A percentile compares a stretch with the other conserved stretches of the same genome.
Conservation (phyloP, 129 eudicot genomes). For the Kitagawia praeruptora region DNA sequence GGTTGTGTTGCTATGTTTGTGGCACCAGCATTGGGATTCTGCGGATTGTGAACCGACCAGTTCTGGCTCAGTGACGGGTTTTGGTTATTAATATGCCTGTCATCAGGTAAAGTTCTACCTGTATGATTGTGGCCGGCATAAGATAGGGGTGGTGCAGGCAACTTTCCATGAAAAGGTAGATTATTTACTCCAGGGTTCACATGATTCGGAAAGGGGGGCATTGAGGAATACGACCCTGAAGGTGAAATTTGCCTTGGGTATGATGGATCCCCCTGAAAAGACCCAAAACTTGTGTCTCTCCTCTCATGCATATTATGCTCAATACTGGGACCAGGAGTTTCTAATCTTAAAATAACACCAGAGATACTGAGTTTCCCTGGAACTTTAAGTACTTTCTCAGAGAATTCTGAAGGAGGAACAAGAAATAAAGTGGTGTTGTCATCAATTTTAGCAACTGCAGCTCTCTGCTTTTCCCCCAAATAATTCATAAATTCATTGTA, state of each 20-base stretch:
- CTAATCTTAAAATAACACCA: slow-evolving; percentile 75
- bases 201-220: slow-evolving; percentile 23
- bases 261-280: slow-evolving; percentile 33
- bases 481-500: slow-evolving; percentile 86
- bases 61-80: slow-evolving; percentile 17
- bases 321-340: slow-evolving; percentile 33
- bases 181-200: slow-evolving; percentile 32
- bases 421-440: slow-evolving; percentile 75
- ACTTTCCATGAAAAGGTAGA: slow-evolving; percentile 22
- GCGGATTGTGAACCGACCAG: slow-evolving; percentile 31
- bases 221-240: slow-evolving; percentile 36
- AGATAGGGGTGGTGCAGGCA: slow-evolving; percentile 24
- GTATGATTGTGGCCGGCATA: slow-evolving; percentile 21
- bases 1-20: slow-evolving; percentile 27
- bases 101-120: slow-evolving; percentile 20
- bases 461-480: slow-evolving; percentile 76
- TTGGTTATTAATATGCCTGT: slow-evolving; percentile 33
- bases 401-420: slow-evolving; percentile 96
- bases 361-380: slow-evolving; percentile 81
- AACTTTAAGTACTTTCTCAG: slow-evolving; percentile 73
- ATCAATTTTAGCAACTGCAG: slow-evolving; percentile 85
- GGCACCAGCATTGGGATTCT: slow-evolving; percentile 23
- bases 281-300: slow-evolving; percentile 23
- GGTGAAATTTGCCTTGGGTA: slow-evolving; percentile 38
- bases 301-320: slow-evolving; percentile 44